Percentiles rank a stretch among this genome's conserved stretches.
Conservation (phyloP, 495 filamentous ascomycete species). For the Friedmanniomyces simplex region DNA sequence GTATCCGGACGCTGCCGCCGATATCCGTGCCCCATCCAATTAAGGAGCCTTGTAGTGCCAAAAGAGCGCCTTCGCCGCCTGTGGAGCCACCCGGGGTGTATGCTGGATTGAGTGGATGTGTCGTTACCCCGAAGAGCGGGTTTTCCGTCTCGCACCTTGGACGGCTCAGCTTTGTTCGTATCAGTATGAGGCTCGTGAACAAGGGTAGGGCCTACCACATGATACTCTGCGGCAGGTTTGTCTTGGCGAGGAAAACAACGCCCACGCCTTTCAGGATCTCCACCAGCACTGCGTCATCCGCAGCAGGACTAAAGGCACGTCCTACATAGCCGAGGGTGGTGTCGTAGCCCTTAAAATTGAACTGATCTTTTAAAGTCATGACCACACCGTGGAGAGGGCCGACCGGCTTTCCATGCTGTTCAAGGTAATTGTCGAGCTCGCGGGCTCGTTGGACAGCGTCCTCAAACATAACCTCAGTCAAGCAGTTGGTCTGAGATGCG, state of each 20-base stretch:
- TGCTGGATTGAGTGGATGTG: conserved; percentile 50
- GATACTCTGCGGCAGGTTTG: conserved; percentile 45
- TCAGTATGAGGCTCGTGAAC: not conserved
- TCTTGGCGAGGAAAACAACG: conserved; percentile 43
- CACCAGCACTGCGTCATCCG: conserved; percentile 13
- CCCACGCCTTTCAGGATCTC: conserved; percentile 33
- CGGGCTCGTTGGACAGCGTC: conserved; percentile 35
- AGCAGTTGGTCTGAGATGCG: conserved; percentile 24
- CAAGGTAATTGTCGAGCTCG: conserved; percentile 36
- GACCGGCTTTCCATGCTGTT: conserved; percentile 28
- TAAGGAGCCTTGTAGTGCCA: conserved; percentile 34
- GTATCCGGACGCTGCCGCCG: conserved; percentile 23
- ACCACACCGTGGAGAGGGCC: conserved; percentile 37
- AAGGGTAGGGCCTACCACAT: conserved; percentile 27
- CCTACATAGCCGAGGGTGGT: conserved; percentile 15
- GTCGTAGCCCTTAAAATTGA: conserved; percentile 20
- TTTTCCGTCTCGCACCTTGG: conserved; percentile 33
- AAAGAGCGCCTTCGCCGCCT: conserved; percentile 47
- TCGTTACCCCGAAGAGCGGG: conserved; percentile 53
- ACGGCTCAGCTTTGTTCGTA: too few relatives aligned
- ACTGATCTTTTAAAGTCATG: conserved; percentile 33
- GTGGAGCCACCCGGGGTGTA: conserved; percentile 54
- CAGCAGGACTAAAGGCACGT: conserved; percentile 14
- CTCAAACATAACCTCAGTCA: conserved; percentile 34
- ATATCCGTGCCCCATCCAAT: conserved; percentile 29